These are phyloP conservation scores for Phyllosticta citrichinensis DNA, from an alignment of 2,329 filamentous ascomycete genomes.

Conservation along the genomic window DNA sequence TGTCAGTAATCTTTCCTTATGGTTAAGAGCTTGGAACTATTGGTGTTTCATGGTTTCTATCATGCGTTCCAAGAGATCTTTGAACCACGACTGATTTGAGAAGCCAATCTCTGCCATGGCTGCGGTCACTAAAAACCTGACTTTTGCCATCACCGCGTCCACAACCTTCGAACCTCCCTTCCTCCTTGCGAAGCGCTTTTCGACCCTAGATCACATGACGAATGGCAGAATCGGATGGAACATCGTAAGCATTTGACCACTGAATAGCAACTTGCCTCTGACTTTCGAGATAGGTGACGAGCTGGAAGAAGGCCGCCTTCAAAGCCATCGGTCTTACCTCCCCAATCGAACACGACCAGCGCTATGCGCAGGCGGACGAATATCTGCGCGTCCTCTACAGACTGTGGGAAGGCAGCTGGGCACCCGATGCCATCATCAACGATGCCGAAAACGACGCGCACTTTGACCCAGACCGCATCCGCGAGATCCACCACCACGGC, in stretches of 20 bases:
- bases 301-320: constrained; percentile 52
- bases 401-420: constrained; percentile 46
- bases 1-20: constrained; percentile 29
- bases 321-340: constrained; percentile 51
- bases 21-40: neutral
- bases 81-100: neutral
- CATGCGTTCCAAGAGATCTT: neutral
- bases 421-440: constrained; percentile 45
- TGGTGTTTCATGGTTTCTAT: neutral
- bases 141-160: constrained; percentile 53
- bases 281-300: constrained; percentile 29
- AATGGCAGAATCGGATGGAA: constrained; percentile 55
- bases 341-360: constrained; percentile 50
- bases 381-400: constrained; percentile 54
- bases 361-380: constrained; percentile 52
- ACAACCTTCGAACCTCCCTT: constrained; percentile 56
- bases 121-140: constrained; percentile 53
- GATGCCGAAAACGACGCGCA: constrained; percentile 47
- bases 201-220: constrained; percentile 53
- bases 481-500: constrained; percentile 51
- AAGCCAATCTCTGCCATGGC: constrained; percentile 57
- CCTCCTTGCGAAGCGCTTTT: constrained; percentile 51
- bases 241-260: constrained; percentile 39
- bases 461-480: constrained; percentile 48
- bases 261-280: neutral